Percentiles rank a stretch among this genome's conserved stretches.
Conservation (phyloP, 805 yeast species). For the Zygoascus biomembranicola region DNA sequence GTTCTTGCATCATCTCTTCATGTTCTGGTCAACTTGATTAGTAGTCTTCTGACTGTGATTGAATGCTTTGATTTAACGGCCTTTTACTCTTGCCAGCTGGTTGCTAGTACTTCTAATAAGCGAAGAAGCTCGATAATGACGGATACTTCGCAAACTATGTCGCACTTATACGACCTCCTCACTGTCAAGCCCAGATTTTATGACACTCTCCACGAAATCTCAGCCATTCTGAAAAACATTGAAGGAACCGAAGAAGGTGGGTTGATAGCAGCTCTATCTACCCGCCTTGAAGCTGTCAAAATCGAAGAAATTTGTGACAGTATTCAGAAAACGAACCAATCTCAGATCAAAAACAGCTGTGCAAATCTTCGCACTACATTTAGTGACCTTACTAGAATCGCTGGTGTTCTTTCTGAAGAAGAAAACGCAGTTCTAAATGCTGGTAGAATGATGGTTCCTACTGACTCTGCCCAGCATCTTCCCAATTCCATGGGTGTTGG, state of each 20-base stretch:
- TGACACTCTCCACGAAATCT: conserved; percentile 14
- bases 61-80: conserved; percentile 23
- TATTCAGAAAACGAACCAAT: conserved; percentile 10
- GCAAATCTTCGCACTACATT: conserved; percentile 3
- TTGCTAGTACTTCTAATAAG: conserved; percentile 2
- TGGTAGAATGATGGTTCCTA: conserved; percentile 1
- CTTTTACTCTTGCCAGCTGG: conserved; percentile 9
- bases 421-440: not conserved
- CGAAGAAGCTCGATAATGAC: conserved; percentile 3
- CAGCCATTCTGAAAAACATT: conserved; percentile 6
- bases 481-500: not conserved
- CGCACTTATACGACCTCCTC: conserved; percentile 52
- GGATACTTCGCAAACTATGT: conserved; percentile 4
- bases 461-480: not conserved
- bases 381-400: not conserved
- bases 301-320: conserved; percentile 13
- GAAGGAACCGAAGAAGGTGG: conserved; percentile 12
- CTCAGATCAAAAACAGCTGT: conserved; percentile 9
- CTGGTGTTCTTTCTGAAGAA: not conserved
- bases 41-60: conserved; percentile 30
- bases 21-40: conserved; percentile 10
- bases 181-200: conserved; percentile 68
- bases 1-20: conserved; percentile 11
- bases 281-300: conserved; percentile 10
- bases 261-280: conserved; percentile 13